Evolutionary conservation across 306 rosid species (phyloP).

Genomic region (Trifolium subterraneum): DNA sequence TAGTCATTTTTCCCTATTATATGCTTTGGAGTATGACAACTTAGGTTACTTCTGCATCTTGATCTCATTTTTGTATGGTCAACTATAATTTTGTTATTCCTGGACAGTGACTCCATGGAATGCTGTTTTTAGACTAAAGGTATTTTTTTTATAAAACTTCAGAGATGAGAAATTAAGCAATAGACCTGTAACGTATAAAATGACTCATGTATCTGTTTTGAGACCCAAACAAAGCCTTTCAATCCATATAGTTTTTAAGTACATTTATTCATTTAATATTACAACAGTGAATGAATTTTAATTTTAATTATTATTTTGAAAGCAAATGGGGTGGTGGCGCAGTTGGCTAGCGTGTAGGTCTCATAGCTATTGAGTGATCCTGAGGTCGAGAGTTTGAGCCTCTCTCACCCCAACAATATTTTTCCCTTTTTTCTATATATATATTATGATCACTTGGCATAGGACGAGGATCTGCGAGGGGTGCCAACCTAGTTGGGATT

Average conservation of each 20-base stretch:
- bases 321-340: no score
- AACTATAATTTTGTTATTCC: slow-evolving; percentile 1
- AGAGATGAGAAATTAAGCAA: slow-evolving; percentile 14
- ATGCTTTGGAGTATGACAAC: not conserved
- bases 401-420: no score
- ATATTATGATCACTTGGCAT: no score
- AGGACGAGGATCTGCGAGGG: no score
- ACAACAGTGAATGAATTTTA: not conserved
- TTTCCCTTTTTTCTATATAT: no score
- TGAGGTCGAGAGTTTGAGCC: no score
- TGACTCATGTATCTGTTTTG: not conserved
- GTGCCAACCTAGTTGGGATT: no score
- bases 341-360: no score
- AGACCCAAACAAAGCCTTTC: not conserved
- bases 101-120: slow-evolving; percentile 1
- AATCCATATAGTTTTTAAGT: not conserved
- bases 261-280: not conserved
- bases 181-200: not conserved
- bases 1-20: not conserved
- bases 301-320: not conserved
- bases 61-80: not conserved
- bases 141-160: not conserved
- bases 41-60: not conserved
- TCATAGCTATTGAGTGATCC: no score
- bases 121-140: not conserved